phyloP scores from a whole-genome alignment of 2,329 filamentous ascomycete species.

The Beauveria bassiana region DNA sequence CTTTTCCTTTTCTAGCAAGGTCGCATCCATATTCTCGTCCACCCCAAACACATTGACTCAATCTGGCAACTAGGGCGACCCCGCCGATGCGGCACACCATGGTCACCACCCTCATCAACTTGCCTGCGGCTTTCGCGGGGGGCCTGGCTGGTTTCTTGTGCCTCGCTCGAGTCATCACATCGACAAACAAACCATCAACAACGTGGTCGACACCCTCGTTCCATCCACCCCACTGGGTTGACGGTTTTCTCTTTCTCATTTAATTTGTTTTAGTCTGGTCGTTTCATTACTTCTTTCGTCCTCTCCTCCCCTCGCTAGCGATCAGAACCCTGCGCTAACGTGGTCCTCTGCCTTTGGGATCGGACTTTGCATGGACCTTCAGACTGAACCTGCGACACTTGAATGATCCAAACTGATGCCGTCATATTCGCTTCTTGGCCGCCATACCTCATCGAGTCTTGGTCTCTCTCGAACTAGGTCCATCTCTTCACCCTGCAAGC shows the following conservation, averaged over 20 bases:
- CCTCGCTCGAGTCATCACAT: neutral
- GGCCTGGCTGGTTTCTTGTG: neutral
- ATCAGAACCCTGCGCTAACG: neutral
- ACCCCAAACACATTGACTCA: neutral
- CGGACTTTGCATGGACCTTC: neutral
- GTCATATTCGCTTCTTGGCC: neutral
- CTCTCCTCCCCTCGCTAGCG: neutral
- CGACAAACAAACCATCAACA: neutral
- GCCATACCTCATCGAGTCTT: neutral
- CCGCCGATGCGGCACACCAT: too few relatives aligned
- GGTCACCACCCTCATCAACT: neutral
- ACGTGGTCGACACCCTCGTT: neutral
- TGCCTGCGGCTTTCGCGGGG: constrained; percentile 1
- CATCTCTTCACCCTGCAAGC: too few relatives aligned
- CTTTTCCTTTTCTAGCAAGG: too few relatives aligned
- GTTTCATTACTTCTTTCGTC: neutral
- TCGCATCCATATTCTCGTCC: neutral
- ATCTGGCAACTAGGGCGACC: neutral
- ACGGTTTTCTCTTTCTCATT: too few relatives aligned
- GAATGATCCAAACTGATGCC: neutral
- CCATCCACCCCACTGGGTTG: too few relatives aligned
- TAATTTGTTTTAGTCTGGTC: neutral
- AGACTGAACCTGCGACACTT: constrained; percentile 3
- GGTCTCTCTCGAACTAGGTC: neutral
- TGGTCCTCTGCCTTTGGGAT: neutral